Conservation (phyloP, 805 yeast species). For the Diddensiella transvaalensis region DNA sequence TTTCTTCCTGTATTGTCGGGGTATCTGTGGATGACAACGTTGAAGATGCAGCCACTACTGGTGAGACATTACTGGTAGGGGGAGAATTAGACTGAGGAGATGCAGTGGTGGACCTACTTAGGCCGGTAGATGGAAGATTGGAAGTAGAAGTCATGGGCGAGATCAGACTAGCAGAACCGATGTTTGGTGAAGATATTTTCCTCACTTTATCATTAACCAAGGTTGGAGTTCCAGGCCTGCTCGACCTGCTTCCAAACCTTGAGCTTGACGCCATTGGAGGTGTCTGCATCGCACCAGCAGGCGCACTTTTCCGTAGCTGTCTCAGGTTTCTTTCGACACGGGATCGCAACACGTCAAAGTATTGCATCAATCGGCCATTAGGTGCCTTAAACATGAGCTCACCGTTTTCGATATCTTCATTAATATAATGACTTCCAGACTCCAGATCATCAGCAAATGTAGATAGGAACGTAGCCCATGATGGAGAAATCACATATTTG, state of each 20-base stretch:
- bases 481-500: conserved; percentile 78
- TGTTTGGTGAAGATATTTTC: conserved; percentile 9
- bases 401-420: conserved; percentile 62
- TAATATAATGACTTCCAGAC: conserved; percentile 71
- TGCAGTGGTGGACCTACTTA: conserved; percentile 1
- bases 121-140: conserved; percentile 16
- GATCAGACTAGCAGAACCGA: conserved; percentile 9
- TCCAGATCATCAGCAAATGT: conserved; percentile 85
- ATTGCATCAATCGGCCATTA: conserved; percentile 69
- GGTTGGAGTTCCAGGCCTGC: conserved; percentile 8
- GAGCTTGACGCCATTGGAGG: conserved; percentile 1
- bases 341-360: conserved; percentile 54
- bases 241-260: conserved; percentile 3
- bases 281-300: conserved; percentile 9
- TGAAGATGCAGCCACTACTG: neutral
- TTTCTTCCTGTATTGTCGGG: neutral
- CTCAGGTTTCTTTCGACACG: conserved; percentile 36
- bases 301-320: conserved; percentile 9
- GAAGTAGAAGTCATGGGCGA: conserved; percentile 18
- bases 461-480: conserved; percentile 85
- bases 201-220: conserved; percentile 2
- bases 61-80: conserved; percentile 5
- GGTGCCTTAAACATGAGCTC: conserved; percentile 48
- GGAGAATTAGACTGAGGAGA: conserved; percentile 1
- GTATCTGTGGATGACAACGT: neutral